These are phyloP conservation scores for Secale cereale DNA, from an alignment of 176 grass and related monocot genomes.

Conservation along the genomic window DNA sequence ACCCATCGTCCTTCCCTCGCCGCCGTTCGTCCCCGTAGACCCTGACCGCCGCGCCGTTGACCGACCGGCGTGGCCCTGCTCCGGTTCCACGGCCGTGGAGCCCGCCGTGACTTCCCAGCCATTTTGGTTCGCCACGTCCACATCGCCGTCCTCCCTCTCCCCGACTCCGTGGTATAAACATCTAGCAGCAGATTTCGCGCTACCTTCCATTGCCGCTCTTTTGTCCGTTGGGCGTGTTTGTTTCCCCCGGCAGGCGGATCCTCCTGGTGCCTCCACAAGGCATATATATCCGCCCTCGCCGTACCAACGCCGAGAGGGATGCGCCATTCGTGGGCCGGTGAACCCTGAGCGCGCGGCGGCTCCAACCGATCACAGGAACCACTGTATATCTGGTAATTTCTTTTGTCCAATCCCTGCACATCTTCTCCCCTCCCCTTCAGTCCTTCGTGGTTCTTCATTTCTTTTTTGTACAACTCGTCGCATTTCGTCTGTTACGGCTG, in stretches of 20 bases:
- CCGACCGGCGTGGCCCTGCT: too few species aligned
- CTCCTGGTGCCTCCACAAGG: neutral
- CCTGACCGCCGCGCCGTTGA: too few species aligned
- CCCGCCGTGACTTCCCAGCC: too few species aligned
- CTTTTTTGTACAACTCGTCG: neutral
- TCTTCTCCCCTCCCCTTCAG: neutral
- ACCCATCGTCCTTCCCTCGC: too few species aligned
- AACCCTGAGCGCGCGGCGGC: neutral
- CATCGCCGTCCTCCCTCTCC: too few species aligned
- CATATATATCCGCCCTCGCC: neutral
- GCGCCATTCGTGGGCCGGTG: too few species aligned
- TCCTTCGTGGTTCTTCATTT: neutral
- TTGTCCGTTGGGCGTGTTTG: neutral
- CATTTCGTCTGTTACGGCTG: neutral
- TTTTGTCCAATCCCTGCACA: neutral
- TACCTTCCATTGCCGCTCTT: neutral
- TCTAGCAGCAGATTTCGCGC: neutral
- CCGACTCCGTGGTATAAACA: neutral
- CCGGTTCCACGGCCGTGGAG: too few species aligned
- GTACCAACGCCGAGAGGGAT: neutral
- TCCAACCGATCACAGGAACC: neutral
- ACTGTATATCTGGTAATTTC: neutral
- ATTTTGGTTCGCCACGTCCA: neutral
- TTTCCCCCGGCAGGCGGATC: neutral
- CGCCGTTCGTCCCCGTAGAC: too few species aligned